Evolutionary conservation across 148 eudicot genomes (phyloP).

Genomic region (Polygonum maritimum): DNA sequence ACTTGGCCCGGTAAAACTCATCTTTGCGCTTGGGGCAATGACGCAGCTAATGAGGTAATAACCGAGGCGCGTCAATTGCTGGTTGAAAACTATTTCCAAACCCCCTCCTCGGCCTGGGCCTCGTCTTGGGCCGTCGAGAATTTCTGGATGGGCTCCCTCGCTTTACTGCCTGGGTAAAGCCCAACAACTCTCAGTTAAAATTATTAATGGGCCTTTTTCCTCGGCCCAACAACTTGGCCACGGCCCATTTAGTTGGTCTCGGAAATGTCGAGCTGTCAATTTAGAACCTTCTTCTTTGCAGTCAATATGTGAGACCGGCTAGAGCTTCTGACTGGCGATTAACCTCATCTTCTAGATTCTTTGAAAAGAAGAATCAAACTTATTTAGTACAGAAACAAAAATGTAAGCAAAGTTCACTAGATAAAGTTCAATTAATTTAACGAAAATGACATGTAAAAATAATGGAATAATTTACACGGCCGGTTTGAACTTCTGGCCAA

Average conservation of each 20-base stretch:
- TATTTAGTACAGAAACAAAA: neutral
- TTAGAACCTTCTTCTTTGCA: too few species aligned
- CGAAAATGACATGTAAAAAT: neutral
- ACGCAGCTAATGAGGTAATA: slow-evolving; percentile 12
- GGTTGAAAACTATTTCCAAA: slow-evolving; percentile 14
- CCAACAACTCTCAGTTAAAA: neutral
- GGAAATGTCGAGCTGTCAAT: neutral
- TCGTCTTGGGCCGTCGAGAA: neutral
- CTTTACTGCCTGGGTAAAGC: slow-evolving; percentile 2
- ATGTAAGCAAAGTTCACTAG: neutral
- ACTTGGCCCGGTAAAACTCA: neutral
- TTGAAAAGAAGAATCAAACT: neutral
- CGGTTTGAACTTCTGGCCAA: neutral
- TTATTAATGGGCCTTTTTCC: neutral
- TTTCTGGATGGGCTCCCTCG: slow-evolving; percentile 10
- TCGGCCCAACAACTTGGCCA: neutral
- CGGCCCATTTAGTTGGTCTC: neutral
- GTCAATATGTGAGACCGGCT: too few species aligned
- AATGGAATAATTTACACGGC: neutral
- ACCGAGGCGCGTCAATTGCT: slow-evolving; percentile 9
- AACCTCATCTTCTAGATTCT: slow-evolving; percentile 1
- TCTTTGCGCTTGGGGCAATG: slow-evolving; percentile 13
- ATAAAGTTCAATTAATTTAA: neutral
- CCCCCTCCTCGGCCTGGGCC: slow-evolving; percentile 8
- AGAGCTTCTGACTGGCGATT: neutral